Base-by-base conservation (phyloP, 228 moss, liverwort and hornwort genomes). In the Sphagnum fallax region DNA sequence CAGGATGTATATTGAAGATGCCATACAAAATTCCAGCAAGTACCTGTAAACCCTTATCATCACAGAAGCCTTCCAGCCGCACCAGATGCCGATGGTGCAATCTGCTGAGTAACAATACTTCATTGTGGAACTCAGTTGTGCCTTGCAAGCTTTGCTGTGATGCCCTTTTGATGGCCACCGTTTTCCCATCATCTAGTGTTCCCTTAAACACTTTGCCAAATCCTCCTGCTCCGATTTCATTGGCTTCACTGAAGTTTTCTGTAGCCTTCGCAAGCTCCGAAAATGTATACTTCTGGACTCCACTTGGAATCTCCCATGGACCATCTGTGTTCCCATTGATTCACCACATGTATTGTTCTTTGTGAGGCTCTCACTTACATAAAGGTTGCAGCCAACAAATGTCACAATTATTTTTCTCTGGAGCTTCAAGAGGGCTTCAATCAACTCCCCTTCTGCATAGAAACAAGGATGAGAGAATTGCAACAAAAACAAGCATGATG, bases 161-260 rank as follows among this genome's bases (percentile, higher is more conserved):
- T 0, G 76, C 87, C 15, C 87, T 78, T 75, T 83, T 87, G 68
- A 87, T 75, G 51, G 87, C 87, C 76, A 87, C 87, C 70, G 72
- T 67, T 52, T 63, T 73, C 14, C 81, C 81, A 16, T 87, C 83
- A 51, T 81, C 87, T 5, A 87, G 75, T 60, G 76, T 59, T 63
- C 87, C 87, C 13, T 72, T 63, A 48, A 81, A 87, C 58, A 83
- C 87, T 76, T 87, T 83, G 0, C 87, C 87, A 53, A 87, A 87
- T 11, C 87, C 87, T 4, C 87, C 87, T 63, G 78, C 78, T 4
- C 87, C 87, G 7, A 73, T 67, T 5, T 60, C 59, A 12, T 73
- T 58, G 5, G 49, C 50, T 18, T 73, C 67, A 16, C 14, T 73
- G 73, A 73, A 73, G 32, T 67, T 50, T 4, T 52, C 50, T 3